These are phyloP conservation scores for Paxillus involutus DNA, from an alignment of 768 basidiomycete genomes.

Conservation along the genomic window DNA sequence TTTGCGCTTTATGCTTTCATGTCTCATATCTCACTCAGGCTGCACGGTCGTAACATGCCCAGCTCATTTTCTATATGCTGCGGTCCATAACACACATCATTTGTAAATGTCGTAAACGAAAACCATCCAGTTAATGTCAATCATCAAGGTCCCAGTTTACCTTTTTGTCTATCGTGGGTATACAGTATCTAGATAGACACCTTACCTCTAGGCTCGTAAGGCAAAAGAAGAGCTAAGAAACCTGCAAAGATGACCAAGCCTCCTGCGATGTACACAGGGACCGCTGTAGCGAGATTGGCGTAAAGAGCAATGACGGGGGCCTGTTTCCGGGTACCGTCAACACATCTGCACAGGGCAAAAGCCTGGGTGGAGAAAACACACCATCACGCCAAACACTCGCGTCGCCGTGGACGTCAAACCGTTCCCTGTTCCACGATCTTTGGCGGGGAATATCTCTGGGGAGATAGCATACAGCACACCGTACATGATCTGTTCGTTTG, in stretches of 20 bases:
- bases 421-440: constrained; percentile 73
- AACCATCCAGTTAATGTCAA: neutral
- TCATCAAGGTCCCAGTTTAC: neutral
- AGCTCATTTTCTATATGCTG: no score
- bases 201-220: constrained; percentile 75
- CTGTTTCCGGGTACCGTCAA: constrained; percentile 29
- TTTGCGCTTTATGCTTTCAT: neutral
- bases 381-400: constrained; percentile 70
- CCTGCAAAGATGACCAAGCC: constrained; percentile 63
- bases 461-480: constrained; percentile 72
- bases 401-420: constrained; percentile 59
- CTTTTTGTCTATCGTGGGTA: neutral
- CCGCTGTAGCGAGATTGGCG: constrained; percentile 59
- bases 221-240: constrained; percentile 57
- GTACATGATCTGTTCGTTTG: constrained; percentile 58
- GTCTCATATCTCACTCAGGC: neutral
- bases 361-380: constrained; percentile 29
- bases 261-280: constrained; percentile 73
- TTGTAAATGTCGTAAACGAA: neutral
- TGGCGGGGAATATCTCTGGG: constrained; percentile 69
- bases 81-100: neutral
- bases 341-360: neutral
- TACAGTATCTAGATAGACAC: constrained; percentile 53
- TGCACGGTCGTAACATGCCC: neutral
- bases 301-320: constrained; percentile 73